Evolutionary conservation across 352 stramenopile species (phyloP).

Genomic region (Pythium monospermum): DNA sequence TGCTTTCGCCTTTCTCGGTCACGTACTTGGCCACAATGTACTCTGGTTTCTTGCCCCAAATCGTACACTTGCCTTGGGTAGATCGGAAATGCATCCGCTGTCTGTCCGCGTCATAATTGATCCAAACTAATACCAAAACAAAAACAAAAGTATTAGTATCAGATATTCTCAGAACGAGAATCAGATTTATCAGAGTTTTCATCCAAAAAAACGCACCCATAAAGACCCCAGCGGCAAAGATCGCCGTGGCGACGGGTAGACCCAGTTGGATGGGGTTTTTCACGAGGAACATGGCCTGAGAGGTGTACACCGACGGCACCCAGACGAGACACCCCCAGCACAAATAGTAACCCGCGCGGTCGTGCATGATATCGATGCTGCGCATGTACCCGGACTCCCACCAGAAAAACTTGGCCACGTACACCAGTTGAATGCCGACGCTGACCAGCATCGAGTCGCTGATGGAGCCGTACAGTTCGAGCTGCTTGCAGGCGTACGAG

Average conservation of each 20-base stretch:
- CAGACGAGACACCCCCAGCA: conserved; percentile 97
- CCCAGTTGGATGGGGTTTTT: conserved; percentile 82
- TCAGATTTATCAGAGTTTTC: too few relatives aligned
- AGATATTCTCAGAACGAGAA: too few relatives aligned
- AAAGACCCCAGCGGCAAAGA: conserved; percentile 77
- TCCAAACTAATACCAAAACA: conserved; percentile 54
- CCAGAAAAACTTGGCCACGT: conserved; percentile 97
- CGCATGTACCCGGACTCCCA: conserved; percentile 97
- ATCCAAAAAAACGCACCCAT: conserved; percentile 38
- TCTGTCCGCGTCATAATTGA: conserved; percentile 95
- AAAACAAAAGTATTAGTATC: background rate
- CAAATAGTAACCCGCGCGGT: conserved; percentile 93
- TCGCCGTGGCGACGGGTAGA: conserved; percentile 26
- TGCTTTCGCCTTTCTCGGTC: conserved; percentile 84
- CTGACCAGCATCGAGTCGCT: conserved; percentile 88
- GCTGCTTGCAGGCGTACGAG: conserved; percentile 90
- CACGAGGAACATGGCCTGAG: conserved; percentile 91
- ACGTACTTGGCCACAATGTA: conserved; percentile 93
- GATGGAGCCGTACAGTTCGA: conserved; percentile 63
- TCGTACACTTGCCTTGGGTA: conserved; percentile 74
- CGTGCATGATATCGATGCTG: conserved; percentile 97
- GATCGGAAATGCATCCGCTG: conserved; percentile 92
- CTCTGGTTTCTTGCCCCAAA: conserved; percentile 91
- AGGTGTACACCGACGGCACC: conserved; percentile 96
- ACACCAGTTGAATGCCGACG: conserved; percentile 89